A percentile compares a stretch with the other conserved stretches of the same genome.
phyloP scores from a whole-genome alignment of 1,284 basidiomycete species.

The Cutaneotrichosporon mucoides region DNA sequence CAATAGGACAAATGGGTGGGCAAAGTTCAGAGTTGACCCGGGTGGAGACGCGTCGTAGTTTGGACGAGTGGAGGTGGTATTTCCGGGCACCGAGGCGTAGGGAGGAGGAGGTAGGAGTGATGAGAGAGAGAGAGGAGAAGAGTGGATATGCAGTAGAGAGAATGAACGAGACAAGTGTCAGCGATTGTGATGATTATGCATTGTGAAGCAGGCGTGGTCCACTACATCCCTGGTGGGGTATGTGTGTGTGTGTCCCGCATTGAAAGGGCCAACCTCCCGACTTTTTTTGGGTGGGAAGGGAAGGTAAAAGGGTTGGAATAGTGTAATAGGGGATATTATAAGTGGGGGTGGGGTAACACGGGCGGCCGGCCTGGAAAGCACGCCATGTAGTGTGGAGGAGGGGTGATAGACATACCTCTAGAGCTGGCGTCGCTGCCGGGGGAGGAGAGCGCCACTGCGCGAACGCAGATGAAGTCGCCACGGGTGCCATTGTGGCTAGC shows the following conservation, averaged over 20 bases:
- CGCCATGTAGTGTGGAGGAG: not conserved
- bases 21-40: not conserved
- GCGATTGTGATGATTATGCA: not conserved
- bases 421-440: constrained; percentile 4
- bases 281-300: constrained; percentile 6
- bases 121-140: not conserved
- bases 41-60: constrained; percentile 4
- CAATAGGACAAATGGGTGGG: not conserved
- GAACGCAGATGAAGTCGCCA: constrained; percentile 4
- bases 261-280: not conserved
- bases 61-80: too few relatives aligned
- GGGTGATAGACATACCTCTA: constrained; percentile 10
- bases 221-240: too few relatives aligned
- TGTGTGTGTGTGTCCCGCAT: too few relatives aligned
- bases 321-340: not conserved
- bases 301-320: not conserved
- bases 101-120: not conserved
- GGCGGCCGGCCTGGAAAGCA: too few relatives aligned
- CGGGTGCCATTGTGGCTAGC: constrained; percentile 9
- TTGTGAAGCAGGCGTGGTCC: too few relatives aligned
- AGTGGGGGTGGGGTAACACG: too few relatives aligned
- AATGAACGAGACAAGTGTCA: not conserved
- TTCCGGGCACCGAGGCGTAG: not conserved
- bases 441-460: constrained; percentile 11
- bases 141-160: not conserved